Evolutionary conservation across 208 protist genomes (phyloP), one percentile per base, ranked within the genome.

Genomic region (Angomonas deanei): DNA sequence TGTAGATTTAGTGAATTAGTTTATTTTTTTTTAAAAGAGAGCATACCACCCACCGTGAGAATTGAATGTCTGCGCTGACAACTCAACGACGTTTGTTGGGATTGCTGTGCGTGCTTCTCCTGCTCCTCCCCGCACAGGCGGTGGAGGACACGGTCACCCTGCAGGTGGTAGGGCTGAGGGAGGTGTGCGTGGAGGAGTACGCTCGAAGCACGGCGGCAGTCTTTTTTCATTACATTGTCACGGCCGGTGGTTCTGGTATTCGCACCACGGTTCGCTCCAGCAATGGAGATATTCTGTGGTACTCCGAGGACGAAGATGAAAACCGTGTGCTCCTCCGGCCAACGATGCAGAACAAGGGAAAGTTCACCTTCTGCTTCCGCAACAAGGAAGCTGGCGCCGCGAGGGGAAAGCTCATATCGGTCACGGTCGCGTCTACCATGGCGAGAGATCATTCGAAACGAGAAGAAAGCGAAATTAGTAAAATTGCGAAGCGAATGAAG

Each of bases 311-410:
- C 33, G 73, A 81, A 33, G 57, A 49, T 3, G 89, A 94, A 65
- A 78, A 86, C 57, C 84, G 84, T 31, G 71, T 90, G 21, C 74
- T 92, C 30, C 95, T 93, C 76, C 94, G 88, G 68, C 65, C 87
- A 32, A 38, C 57, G 3, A 46, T 46, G n/a, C 62, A 69, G 13
- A 33, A 58, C 10, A 36, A 70, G 1, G 92, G 92, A 19, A 48
- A 59, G 23, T 80, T 94, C 75, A 55, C 54, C 21, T 92, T 97
- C 48, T 97, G 92, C 77, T 96, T 97, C 56, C 83, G 70, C n/a
- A 97, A 97, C 69, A 70, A 53, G 23, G 66, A 52, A 34, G 94
- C 94, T 83, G 89, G 82, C 62, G 92, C 83, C 4, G 10, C 93
- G 0, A 88, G 80, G 4, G 34, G 34, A 23, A 97, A 97, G 66